phyloP scores from a whole-genome alignment of 176 grass and related monocot species.

The Aechmea fasciata region DNA sequence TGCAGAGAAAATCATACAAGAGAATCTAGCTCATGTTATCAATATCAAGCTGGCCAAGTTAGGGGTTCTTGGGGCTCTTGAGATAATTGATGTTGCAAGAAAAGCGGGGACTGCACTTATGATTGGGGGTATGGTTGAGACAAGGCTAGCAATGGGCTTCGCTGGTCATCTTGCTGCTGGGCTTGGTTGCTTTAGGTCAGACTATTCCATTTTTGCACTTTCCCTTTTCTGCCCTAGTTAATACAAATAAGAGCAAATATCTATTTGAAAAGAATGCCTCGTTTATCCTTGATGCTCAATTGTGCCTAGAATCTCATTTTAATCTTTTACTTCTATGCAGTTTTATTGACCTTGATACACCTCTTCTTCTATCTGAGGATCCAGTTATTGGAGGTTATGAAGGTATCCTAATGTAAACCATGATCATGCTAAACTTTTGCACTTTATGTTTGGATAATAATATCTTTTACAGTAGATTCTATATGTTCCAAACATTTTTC shows the following conservation, averaged over 20 bases:
- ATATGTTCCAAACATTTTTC: background rate
- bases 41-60: slow-evolving; percentile 89
- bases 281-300: background rate
- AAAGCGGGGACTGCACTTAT: slow-evolving; percentile 54
- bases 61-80: slow-evolving; percentile 67
- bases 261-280: background rate
- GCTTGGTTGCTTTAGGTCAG: slow-evolving; percentile 79
- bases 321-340: slow-evolving; percentile 29
- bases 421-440: background rate
- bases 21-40: slow-evolving; percentile 76
- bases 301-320: slow-evolving; percentile 3
- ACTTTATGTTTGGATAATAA: background rate
- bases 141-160: slow-evolving; percentile 83
- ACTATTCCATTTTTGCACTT: background rate
- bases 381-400: slow-evolving; percentile 80
- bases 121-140: slow-evolving; percentile 98
- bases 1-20: slow-evolving; percentile 72
- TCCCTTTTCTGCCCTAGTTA: background rate
- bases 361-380: slow-evolving; percentile 81
- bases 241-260: background rate
- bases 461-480: background rate
- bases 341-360: slow-evolving; percentile 92
- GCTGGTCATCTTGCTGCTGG: slow-evolving; percentile 92
- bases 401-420: slow-evolving; percentile 33
- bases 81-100: slow-evolving; percentile 71